A percentile compares a stretch with the other conserved stretches of the same genome.
These are phyloP conservation scores for Picea abies DNA, from an alignment of 83 land plant species.

Conservation along the genomic window DNA sequence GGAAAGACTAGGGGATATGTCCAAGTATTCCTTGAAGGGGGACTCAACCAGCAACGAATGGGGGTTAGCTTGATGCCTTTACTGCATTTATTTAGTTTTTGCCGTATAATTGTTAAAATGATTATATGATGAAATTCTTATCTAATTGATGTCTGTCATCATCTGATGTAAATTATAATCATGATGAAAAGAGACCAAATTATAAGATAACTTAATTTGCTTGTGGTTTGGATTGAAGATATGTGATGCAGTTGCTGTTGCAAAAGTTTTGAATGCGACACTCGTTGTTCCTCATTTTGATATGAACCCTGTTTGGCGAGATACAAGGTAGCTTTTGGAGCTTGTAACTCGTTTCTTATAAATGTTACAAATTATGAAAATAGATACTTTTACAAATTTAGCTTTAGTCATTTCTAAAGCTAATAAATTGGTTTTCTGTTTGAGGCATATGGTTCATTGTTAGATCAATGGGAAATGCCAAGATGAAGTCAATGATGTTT, in stretches of 20 bases:
- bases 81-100: not conserved
- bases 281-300: conserved; percentile 90
- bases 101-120: not conserved
- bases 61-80: conserved; percentile 61
- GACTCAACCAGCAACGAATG: conserved; percentile 96
- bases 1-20: conserved; percentile 62
- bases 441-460: not conserved
- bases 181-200: not conserved
- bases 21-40: conserved; percentile 96
- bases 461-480: not conserved
- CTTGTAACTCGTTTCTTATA: not conserved
- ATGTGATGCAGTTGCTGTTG: conserved; percentile 98
- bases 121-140: not conserved
- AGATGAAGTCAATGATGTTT: conserved; percentile 15
- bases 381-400: not conserved
- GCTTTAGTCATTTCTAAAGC: not conserved
- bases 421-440: not conserved
- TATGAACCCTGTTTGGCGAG: conserved; percentile 95
- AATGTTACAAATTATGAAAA: not conserved
- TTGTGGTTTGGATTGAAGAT: conserved; percentile 46
- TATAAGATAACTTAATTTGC: not conserved
- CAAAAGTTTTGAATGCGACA: conserved; percentile 89
- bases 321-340: conserved; percentile 65
- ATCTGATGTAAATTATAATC: not conserved
- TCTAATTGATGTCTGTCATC: not conserved